Base-by-base conservation (phyloP, 1,284 basidiomycete species). In the Neolentinus lepideus region DNA sequence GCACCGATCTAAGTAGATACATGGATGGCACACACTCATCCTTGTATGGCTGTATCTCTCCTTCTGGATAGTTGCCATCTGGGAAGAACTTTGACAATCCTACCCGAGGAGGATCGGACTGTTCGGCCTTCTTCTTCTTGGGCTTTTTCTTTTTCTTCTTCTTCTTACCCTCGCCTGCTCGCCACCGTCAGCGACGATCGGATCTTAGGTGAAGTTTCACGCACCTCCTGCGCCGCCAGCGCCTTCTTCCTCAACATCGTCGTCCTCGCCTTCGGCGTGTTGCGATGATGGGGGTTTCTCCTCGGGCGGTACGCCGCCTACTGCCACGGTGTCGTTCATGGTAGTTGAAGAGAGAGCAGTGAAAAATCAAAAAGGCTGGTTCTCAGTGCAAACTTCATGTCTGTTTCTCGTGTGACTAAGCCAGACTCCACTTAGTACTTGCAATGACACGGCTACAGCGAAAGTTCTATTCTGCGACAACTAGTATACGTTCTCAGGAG, bases 141-240 rank as follows among this genome's bases (percentile, higher is more conserved):
- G 85, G 68, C 73, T 94, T 96, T 72, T 92, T 94, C 78, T 97
- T 97, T 70, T 97, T 98, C 78, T 92, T 92, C 71, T 91, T 92
- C 72, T 91, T 92, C 54, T 63, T 69, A 63, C 57, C 63, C 53
- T 71, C 71, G 10, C 70, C 70, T 67, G 31, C 26, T n/a, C 19
- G 38, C 38, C 38, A 4, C 38, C n/a, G 38, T 43, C 38, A 43
- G 38, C 38, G 38, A 43, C 38, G 38, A 9, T 43, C 38, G 38
- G 38, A 43, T 4, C 38, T 43, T 43, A n/a, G 38, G n/a, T 43
- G 38, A 21, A 16, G 19, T 43, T 43, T 16, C 38, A 43, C 38
- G 38, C 38, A 43, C 38, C 38, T 43, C 38, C 38, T 16, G 38
- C 38, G 12, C 47, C 22, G 14, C 47, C 47, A 26, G 47, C 10